Percentiles rank a stretch among this genome's conserved stretches.
phyloP scores from a whole-genome alignment of 2,329 filamentous ascomycete genomes.

The Sporothrix euskadiensis region DNA sequence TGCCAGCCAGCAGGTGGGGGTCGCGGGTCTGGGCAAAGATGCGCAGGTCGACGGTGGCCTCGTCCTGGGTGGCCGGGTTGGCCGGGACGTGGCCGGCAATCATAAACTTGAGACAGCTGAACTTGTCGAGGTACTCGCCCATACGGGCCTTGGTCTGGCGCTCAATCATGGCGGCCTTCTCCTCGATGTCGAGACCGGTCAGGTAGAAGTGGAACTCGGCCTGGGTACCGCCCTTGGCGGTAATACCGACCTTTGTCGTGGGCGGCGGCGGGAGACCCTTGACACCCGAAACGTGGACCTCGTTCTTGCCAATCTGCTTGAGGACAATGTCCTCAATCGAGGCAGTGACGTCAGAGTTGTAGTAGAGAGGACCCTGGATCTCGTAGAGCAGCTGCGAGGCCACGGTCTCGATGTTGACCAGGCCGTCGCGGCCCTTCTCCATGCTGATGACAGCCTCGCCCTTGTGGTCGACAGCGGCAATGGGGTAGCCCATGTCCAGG shows the following conservation, averaged over 20 bases:
- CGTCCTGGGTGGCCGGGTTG: slow-evolving; percentile 38
- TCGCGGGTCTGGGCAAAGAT: slow-evolving; percentile 43
- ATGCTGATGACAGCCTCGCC: slow-evolving; percentile 40
- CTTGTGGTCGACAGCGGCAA: slow-evolving; percentile 50
- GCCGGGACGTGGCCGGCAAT: slow-evolving; percentile 35
- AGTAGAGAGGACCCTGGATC: slow-evolving; percentile 44
- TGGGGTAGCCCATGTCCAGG: slow-evolving; percentile 49
- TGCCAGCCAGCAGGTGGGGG: slow-evolving; percentile 15
- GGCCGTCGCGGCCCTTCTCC: slow-evolving; percentile 34
- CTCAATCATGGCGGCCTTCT: slow-evolving; percentile 35
- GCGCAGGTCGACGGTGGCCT: slow-evolving; percentile 41
- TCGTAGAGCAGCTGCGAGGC: slow-evolving; percentile 42
- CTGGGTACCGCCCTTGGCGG: slow-evolving; percentile 37
- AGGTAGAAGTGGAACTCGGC: slow-evolving; percentile 36
- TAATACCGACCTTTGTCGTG: slow-evolving; percentile 44
- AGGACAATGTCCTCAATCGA: slow-evolving; percentile 42
- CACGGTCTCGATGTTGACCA: slow-evolving; percentile 30
- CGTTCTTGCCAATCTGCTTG: slow-evolving; percentile 44
- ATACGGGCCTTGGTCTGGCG: slow-evolving; percentile 29
- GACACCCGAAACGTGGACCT: slow-evolving; percentile 40
- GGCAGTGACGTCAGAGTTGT: slow-evolving; percentile 40
- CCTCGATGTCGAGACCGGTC: slow-evolving; percentile 33
- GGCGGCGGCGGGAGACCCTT: slow-evolving; percentile 40
- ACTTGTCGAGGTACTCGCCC: slow-evolving; percentile 33
- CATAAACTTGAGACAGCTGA: slow-evolving; percentile 36